Conservation (phyloP, 306 rosid species). For the Vigna hirtella region DNA sequence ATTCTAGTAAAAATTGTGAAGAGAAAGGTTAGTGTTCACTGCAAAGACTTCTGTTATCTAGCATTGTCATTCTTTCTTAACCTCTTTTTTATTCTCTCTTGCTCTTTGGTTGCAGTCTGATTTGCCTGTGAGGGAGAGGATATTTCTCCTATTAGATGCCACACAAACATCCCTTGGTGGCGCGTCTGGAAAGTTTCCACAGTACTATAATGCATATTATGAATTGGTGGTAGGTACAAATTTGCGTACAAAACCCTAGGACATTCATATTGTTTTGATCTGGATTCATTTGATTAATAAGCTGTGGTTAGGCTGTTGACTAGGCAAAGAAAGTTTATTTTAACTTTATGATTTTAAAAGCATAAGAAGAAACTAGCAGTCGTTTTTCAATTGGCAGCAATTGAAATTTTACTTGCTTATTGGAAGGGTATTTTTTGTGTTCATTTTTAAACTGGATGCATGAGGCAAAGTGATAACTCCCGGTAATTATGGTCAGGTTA, state of each 20-base stretch:
- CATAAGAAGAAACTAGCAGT: conserved; percentile 10
- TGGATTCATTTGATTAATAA: conserved; percentile 32
- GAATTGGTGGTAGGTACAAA: conserved; percentile 87
- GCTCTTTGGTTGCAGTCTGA: conserved; percentile 73
- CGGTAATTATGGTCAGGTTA: conserved; percentile 14
- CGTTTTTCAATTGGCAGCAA: conserved; percentile 5
- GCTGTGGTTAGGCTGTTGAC: conserved; percentile 1
- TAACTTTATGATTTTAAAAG: conserved; percentile 9
- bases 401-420: not conserved
- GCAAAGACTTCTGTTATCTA: conserved; percentile 8
- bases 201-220: conserved; percentile 86
- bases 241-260: conserved; percentile 3
- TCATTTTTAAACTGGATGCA: conserved; percentile 3
- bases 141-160: conserved; percentile 94
- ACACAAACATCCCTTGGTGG: conserved; percentile 98
- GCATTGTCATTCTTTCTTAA: conserved; percentile 20
- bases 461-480: conserved; percentile 12
- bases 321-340: conserved; percentile 8
- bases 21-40: conserved; percentile 75
- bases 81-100: not conserved
- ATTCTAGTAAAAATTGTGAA: conserved; percentile 89
- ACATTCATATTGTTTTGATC: conserved; percentile 25
- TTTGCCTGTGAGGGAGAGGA: conserved; percentile 82
- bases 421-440: not conserved
- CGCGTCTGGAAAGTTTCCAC: conserved; percentile 93